phyloP scores from a whole-genome alignment of 1,139 yeast species.

The Taphrina flavorubra region DNA sequence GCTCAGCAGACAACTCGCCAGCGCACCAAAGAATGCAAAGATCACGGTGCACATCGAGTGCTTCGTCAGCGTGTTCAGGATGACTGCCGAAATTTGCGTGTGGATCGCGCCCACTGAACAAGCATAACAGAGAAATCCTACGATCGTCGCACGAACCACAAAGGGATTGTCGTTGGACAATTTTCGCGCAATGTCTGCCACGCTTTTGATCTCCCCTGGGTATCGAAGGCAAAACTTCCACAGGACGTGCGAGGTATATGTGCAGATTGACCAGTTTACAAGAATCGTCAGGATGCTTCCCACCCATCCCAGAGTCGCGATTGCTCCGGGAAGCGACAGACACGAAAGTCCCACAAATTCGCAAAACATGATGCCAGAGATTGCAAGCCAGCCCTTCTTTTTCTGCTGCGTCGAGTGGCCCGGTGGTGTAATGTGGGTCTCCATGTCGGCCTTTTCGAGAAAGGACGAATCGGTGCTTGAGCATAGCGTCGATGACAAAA shows the following conservation, averaged over 20 bases:
- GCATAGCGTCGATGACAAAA: neutral
- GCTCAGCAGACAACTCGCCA: slow-evolving; percentile 9
- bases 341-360: slow-evolving; percentile 21
- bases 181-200: slow-evolving; percentile 15
- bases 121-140: slow-evolving; percentile 10
- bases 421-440: no score
- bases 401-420: neutral
- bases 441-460: neutral
- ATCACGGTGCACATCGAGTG: slow-evolving; percentile 15
- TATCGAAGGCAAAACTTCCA: slow-evolving; percentile 16
- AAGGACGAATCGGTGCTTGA: neutral
- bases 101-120: slow-evolving; percentile 10
- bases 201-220: slow-evolving; percentile 6
- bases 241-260: slow-evolving; percentile 9
- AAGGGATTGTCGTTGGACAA: neutral
- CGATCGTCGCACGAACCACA: slow-evolving; percentile 17
- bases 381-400: slow-evolving; percentile 6
- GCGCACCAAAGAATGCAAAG: slow-evolving; percentile 16
- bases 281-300: slow-evolving; percentile 8
- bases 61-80: slow-evolving; percentile 9
- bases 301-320: slow-evolving; percentile 11
- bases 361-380: slow-evolving; percentile 20
- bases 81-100: slow-evolving; percentile 17
- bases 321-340: slow-evolving; percentile 14
- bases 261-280: slow-evolving; percentile 12